Evolutionary conservation across 73 alveolate genomes (phyloP), one percentile per base, ranked within the genome.

Genomic region (Symbiodinium pilosum): DNA sequence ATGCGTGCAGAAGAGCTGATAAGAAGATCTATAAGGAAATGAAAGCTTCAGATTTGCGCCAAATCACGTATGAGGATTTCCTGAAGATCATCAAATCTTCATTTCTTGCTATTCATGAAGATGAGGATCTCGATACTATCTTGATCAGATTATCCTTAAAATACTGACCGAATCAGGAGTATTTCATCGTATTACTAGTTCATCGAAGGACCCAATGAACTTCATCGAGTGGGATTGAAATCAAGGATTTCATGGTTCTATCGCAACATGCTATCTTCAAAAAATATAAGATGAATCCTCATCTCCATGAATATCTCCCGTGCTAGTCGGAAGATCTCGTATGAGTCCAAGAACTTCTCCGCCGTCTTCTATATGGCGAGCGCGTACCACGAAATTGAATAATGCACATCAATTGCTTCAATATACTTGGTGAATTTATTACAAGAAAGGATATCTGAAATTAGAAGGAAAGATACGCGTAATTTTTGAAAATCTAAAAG

Each of bases 1-100:
- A 88, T 26, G 95, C 95, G 38, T 86, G 95, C 86, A 6, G 40
- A 51, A 38, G 26, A 21, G 42, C 64, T 32, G 95, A 64, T 59
- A 44, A 64, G 38, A 28, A 64, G 38, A 32, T 64, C 81, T 64
- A 3, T 38, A 1, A n/a, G n/a, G 38, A 28, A 32, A 64, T 64
- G 81, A 2, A 64, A 26, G 30, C 24, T 3, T 64, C 81, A 20
- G 30, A 64, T 34, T 14, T 56, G 16, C 32, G 84, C 43, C 26
- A 24, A 32, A 30, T 85, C 39, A 4, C 64, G 32, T 24, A 85
- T 40, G 40, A 43, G 8, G 47, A 43, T 34, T 85, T 85, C 41
- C 36, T 44, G 51, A 47, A 85, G 38, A 28, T 71, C 43, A 34
- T 71, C 43, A 34, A 30, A 7, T 43, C 84, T 68, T 85, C 93